Evolutionary conservation across 805 yeast species (phyloP).

Genomic region (Starmerella stellata): DNA sequence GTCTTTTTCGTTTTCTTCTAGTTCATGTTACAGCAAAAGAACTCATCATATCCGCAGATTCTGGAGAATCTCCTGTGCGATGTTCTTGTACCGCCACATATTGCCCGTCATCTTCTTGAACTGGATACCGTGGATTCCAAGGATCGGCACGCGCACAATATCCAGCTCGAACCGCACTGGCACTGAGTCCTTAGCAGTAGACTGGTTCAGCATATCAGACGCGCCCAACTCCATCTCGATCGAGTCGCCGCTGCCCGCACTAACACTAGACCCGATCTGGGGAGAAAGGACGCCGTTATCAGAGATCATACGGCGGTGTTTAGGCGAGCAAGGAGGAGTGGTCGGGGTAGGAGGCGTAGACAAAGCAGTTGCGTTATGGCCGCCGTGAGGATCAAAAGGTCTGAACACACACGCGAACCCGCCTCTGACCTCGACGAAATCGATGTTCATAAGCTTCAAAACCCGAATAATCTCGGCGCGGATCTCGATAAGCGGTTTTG

Average conservation of each 20-base stretch:
- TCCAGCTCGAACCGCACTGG: slow-evolving; percentile 82
- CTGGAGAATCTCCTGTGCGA: slow-evolving; percentile 67
- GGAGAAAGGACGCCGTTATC: slow-evolving; percentile 13
- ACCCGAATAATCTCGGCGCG: slow-evolving; percentile 68
- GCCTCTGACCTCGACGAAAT: slow-evolving; percentile 77
- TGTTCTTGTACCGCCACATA: slow-evolving; percentile 83
- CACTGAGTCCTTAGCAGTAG: slow-evolving; percentile 20
- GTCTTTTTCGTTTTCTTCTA: background rate
- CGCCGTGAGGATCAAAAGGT: slow-evolving; percentile 20
- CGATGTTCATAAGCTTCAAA: slow-evolving; percentile 56
- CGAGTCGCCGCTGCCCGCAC: slow-evolving; percentile 17
- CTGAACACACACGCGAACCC: slow-evolving; percentile 72
- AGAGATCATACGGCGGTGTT: slow-evolving; percentile 11
- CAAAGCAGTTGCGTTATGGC: slow-evolving; percentile 12
- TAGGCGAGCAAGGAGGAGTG: slow-evolving; percentile 11
- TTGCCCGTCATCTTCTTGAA: slow-evolving; percentile 85
- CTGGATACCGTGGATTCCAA: slow-evolving; percentile 82
- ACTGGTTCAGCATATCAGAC: slow-evolving; percentile 24
- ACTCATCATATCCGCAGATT: slow-evolving; percentile 45
- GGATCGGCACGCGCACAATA: slow-evolving; percentile 78
- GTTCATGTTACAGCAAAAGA: too few relatives aligned
- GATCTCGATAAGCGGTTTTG: slow-evolving; percentile 76
- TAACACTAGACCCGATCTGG: background rate
- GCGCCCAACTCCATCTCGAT: slow-evolving; percentile 22
- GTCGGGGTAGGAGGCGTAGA: slow-evolving; percentile 7